phyloP scores from a whole-genome alignment of 176 grass and related monocot species.

The Ananas comosus region DNA sequence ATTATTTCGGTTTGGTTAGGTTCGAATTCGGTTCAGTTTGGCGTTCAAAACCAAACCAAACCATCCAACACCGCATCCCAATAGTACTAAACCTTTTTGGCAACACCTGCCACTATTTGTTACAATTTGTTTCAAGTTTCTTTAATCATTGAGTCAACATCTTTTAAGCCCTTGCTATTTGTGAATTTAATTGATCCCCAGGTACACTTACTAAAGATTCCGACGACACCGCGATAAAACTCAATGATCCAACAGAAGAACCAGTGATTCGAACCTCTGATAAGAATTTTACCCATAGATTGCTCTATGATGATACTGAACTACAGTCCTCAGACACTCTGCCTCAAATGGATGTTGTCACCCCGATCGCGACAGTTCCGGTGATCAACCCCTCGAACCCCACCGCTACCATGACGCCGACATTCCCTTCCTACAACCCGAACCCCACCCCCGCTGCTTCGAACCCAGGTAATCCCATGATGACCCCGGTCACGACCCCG shows the following conservation, averaged over 20 bases:
- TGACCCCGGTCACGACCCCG: constrained; percentile 17
- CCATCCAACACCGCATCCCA: too few species aligned
- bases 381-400: constrained; percentile 38
- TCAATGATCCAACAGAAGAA: neutral
- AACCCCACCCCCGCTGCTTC: constrained; percentile 1
- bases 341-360: constrained; percentile 41
- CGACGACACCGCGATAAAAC: neutral
- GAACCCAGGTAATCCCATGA: constrained; percentile 12
- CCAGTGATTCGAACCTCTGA: neutral
- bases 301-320: neutral
- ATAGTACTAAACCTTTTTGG: too few species aligned
- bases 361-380: constrained; percentile 46
- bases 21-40: too few species aligned
- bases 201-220: constrained; percentile 14
- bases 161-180: too few species aligned
- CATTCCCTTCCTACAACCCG: constrained; percentile 7
- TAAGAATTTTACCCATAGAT: constrained; percentile 12
- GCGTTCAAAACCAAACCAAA: too few species aligned
- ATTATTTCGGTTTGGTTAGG: too few species aligned
- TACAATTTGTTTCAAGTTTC: too few species aligned
- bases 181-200: neutral
- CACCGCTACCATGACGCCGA: neutral
- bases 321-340: neutral
- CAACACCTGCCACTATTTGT: too few species aligned
- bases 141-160: too few species aligned